Evolutionary conservation across 495 filamentous ascomycete species (phyloP), one percentile per base, ranked within the genome.

Genomic region (Podospora comata): DNA sequence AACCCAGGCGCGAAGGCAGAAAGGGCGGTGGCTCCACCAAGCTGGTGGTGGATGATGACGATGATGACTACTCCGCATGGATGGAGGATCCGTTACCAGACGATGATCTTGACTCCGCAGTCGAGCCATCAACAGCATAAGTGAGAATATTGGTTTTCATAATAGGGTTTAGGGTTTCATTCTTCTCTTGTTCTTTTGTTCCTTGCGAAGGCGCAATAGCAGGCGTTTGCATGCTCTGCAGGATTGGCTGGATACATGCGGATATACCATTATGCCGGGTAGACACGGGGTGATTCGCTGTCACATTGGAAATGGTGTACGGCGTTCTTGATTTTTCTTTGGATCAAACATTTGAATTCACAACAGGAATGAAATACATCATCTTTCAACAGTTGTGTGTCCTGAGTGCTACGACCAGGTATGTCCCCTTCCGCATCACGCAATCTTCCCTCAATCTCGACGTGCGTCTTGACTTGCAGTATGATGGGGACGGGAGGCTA

Each of bases 31-130:
- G 30, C 30, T 32, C 30, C 30, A 4, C 7, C 7, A 32, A 54
- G 54, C 30, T 39, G 1, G 23, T 20, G 1, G 64, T 53, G 2
- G 71, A 72, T 18, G 73, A 73, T 23, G 75, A 79, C 18, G 73
- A 79, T 26, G 73, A 76, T 30, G 73, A 76, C 28, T 75, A 71
- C 56, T 77, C 77, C 16, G 78, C 74, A 16, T 81, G 79, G 79
- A 71, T 79, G 74, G 73, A 75, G 28, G 54, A 73, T 11, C 5
- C 66, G 15, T 72, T 58, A 4, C 60, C 60, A 18, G 73, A 67
- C 15, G 73, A 67, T 13, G 71, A 74, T n/a, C n/a, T 67, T 16
- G 65, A 58, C 23, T 58, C 55, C 55, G 55, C 55, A 11, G 55
- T 20, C 55, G 23, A 58, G 18, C 5, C n/a, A 20, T 20, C 39